These are phyloP conservation scores for Effrenium voratum DNA, from an alignment of 73 alveolate genomes.

Conservation along the genomic window DNA sequence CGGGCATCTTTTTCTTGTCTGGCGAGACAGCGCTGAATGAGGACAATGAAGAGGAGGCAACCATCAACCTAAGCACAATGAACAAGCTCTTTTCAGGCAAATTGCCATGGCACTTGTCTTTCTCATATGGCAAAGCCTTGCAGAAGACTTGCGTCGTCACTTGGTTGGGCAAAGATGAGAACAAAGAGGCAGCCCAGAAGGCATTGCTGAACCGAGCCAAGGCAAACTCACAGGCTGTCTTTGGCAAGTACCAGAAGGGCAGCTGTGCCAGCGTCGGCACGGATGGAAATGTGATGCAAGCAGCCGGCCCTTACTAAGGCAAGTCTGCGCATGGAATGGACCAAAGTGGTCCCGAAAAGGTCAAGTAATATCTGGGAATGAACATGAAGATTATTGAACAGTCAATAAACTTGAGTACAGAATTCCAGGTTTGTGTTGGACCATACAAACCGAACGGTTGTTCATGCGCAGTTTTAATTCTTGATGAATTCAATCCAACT, in stretches of 20 bases:
- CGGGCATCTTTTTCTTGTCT: slow-evolving; percentile 97
- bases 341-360: too few species aligned
- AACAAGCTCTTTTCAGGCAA: slow-evolving; percentile 96
- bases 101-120: slow-evolving; percentile 98
- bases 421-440: too few species aligned
- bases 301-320: slow-evolving; percentile 66
- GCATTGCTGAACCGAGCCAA: slow-evolving; percentile 98
- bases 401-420: too few species aligned
- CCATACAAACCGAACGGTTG: too few species aligned
- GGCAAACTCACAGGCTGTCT: slow-evolving; percentile 97
- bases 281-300: slow-evolving; percentile 69
- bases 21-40: slow-evolving; percentile 82
- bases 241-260: slow-evolving; percentile 95
- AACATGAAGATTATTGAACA: too few species aligned
- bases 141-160: slow-evolving; percentile 98
- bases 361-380: too few species aligned
- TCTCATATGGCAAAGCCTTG: slow-evolving; percentile 99
- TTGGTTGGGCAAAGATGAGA: slow-evolving; percentile 99
- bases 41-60: slow-evolving; percentile 95
- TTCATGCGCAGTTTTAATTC: too few species aligned
- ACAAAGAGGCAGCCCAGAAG: slow-evolving; percentile 97
- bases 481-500: too few species aligned
- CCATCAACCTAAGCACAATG: slow-evolving; percentile 98
- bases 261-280: slow-evolving; percentile 80
- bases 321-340: background rate